Evolutionary conservation across 305 asterid genomes (phyloP).

Genomic region (Fraxinus floribunda): DNA sequence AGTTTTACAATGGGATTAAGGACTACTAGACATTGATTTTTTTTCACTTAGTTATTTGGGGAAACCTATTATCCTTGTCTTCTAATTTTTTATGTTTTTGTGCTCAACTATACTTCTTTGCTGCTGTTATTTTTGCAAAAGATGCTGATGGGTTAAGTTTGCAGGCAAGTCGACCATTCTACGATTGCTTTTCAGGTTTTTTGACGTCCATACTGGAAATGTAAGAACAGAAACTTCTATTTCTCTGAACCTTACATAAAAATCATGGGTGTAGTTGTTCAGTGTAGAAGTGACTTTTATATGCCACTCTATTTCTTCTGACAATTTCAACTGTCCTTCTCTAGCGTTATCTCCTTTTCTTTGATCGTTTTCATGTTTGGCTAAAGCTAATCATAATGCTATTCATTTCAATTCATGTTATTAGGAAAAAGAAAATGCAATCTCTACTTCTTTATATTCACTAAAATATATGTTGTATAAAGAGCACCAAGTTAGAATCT

Average conservation of each 20-base stretch:
- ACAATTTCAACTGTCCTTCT: slow-evolving; percentile 3
- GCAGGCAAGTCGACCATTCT: slow-evolving; percentile 97
- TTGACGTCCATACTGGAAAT: slow-evolving; percentile 74
- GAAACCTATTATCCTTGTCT: not conserved
- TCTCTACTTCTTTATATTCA: not conserved
- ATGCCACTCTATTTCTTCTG: slow-evolving; percentile 10
- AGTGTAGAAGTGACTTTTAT: slow-evolving; percentile 1
- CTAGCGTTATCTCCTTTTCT: not conserved
- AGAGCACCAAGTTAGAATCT: not conserved
- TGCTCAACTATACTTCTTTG: not conserved
- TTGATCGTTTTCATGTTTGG: not conserved
- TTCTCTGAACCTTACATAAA: slow-evolving; percentile 10
- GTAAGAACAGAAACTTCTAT: slow-evolving; percentile 45
- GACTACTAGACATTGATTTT: slow-evolving; percentile 11
- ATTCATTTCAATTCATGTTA: slow-evolving; percentile 3
- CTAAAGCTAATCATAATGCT: slow-evolving; percentile 9
- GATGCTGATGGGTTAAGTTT: slow-evolving; percentile 20
- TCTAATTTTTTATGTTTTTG: not conserved
- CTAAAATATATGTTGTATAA: not conserved
- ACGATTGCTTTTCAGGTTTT: slow-evolving; percentile 90
- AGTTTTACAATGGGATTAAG: not conserved
- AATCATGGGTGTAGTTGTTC: not conserved
- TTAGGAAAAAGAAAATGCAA: not conserved
- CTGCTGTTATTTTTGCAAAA: not conserved
- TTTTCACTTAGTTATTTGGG: not conserved